These are phyloP conservation scores for Cercophora scortea DNA, from an alignment of 495 filamentous ascomycete genomes.

Conservation along the genomic window DNA sequence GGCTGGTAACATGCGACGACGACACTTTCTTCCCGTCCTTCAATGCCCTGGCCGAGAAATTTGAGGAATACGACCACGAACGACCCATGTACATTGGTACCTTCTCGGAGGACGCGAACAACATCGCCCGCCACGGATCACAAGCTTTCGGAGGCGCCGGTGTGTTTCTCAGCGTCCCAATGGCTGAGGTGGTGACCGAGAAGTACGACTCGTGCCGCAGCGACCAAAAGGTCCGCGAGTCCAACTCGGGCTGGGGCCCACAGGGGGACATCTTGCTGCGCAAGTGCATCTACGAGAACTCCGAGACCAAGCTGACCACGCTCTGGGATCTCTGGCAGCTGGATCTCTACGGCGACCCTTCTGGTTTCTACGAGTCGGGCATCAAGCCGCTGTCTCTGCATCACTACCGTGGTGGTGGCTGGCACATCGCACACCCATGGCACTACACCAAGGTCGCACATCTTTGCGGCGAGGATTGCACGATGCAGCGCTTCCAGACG, in stretches of 20 bases:
- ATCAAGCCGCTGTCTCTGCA: conserved; percentile 52
- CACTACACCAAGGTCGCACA: conserved; percentile 59
- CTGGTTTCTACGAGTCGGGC: conserved; percentile 58
- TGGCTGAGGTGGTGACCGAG: conserved; percentile 56
- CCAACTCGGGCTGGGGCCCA: conserved; percentile 46
- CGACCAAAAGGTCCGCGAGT: conserved; percentile 42
- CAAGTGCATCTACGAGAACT: conserved; percentile 54
- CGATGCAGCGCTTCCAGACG: conserved; percentile 57
- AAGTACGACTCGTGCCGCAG: conserved; percentile 46
- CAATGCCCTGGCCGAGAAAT: conserved; percentile 42
- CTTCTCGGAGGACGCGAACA: conserved; percentile 55
- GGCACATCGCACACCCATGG: conserved; percentile 47
- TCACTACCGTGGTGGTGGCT: conserved; percentile 57
- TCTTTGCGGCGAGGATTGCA: conserved; percentile 51
- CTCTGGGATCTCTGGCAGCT: conserved; percentile 56
- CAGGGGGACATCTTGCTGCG: conserved; percentile 57
- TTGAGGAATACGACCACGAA: conserved; percentile 39
- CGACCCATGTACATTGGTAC: conserved; percentile 53
- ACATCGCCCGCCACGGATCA: conserved; percentile 51
- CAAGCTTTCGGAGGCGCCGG: conserved; percentile 66
- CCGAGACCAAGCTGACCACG: conserved; percentile 46
- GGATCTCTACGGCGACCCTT: conserved; percentile 51
- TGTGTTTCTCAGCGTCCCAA: conserved; percentile 54
- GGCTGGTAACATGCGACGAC: conserved; percentile 61
- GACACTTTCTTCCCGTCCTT: conserved; percentile 69